Evolutionary conservation across 805 yeast species (phyloP), one percentile per base, ranked within the genome.

Genomic region (Spathaspora girioi): DNA sequence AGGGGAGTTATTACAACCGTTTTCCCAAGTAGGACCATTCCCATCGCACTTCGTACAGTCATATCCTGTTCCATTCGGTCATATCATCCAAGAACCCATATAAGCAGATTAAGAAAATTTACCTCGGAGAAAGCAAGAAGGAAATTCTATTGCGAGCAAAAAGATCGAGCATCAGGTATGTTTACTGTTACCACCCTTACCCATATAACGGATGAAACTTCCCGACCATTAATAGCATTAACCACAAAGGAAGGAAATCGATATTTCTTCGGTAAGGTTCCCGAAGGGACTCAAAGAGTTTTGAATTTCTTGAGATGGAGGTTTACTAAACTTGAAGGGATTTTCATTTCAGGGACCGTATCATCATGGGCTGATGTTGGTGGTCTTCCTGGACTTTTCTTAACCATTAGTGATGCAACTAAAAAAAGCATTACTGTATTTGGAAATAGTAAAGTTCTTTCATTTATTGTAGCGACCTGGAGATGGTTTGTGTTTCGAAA

Each of bases 371-470:
- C 78, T 5, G 77, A 85, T n/a, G 70, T 90, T 2, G 89, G 96
- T n/a, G 99, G 99, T 0, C 67, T 93, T 6, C 97, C 98, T 0
- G 99, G 99, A 0, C 70, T 89, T 59, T 80, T 93, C 46, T 70
- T 93, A 47, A 89, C 97, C 0, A 75, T 87, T 12, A 83, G 89
- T 51, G 97, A 90, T 58, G 87, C 89, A 58, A 91, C 90, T 1
- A 75, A 78, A 54, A 77, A 79, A 46, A 74, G 74, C 6, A 63
- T 88, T 38, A 76, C 76, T n/a, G 69, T 89, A 0, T 79, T 82
- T 46, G 73, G 78, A 50, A 66, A 66, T 29, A 53, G 65, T 47
- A 58, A 57, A 38, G 51, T 71, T 14, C 54, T 70, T 18, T 55
- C 65, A 9, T 85, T 82, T 62, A 73, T 87, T 45, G 79, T 89